Base-by-base conservation (phyloP, 306 rosid species). In the Carpinus fangiana region DNA sequence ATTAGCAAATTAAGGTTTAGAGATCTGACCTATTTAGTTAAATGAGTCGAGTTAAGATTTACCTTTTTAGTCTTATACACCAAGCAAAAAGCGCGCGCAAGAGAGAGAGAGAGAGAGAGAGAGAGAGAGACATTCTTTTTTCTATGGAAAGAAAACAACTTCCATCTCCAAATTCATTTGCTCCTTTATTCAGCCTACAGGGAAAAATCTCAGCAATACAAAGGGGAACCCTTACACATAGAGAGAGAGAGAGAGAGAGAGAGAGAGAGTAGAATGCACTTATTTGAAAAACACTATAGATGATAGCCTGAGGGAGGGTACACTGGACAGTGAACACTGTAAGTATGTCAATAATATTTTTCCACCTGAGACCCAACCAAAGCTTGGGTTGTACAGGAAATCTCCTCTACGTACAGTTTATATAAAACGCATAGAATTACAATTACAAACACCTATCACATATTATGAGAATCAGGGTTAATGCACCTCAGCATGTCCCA, bases 401-500 rank as follows among this genome's bases (percentile, higher is more conserved):
- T 81, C 81, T 76, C 61, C 81, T 76, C 61, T 31, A 79, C 72
- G 80, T 79, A 79, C 72, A 45, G 84, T 79, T 73, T 77, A 76
- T 76, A 73, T 31, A 31, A 31, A 70, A 78, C 55, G 47, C 81
- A 48, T 73, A 82, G 76, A 69, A 80, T 64, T 74, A 82, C 78
- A 69, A 80, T 64, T 74, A 77, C 66, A 80, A 17, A 41, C 54
- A 43, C 76, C 78, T 50, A 71, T 83, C 38, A 71, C 70, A 67
- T 54, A 64, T 62, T 34, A 64, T 65, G 70, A 68, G 68, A 77
- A 57, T 46, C 59, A 5, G 74, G 72, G 87, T 81, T 70, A 73
- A 76, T 74, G 79, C 73, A 31, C 34, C 78, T 88, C 81, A 93
- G 84, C 86, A 86, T 48, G 97, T 76, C 53, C 97, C 98, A 46